Evolutionary conservation across 2,329 filamentous ascomycete species (phyloP).

Genomic region (Epichloe typhina): DNA sequence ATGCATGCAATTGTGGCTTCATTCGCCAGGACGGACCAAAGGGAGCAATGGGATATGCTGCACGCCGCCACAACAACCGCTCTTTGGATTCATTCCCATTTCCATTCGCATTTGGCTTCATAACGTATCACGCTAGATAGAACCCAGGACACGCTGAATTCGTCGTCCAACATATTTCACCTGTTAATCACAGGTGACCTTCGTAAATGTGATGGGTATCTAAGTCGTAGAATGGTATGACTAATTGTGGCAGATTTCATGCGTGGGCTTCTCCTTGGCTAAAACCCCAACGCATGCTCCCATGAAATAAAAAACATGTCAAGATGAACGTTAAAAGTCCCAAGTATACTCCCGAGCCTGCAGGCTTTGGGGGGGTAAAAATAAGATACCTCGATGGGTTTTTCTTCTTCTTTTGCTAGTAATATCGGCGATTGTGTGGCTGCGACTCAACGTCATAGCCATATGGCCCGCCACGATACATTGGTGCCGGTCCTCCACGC

Average conservation of each 20-base stretch:
- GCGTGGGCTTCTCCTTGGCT: background rate
- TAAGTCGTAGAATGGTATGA: background rate
- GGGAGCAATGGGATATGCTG: background rate
- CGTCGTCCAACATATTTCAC: background rate
- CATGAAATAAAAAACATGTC: background rate
- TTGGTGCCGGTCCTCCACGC: conserved; percentile 6
- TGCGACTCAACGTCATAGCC: conserved; percentile 23
- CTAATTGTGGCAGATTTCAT: background rate
- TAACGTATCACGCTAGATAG: too few species aligned
- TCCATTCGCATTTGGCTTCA: too few species aligned
- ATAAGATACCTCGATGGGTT: background rate
- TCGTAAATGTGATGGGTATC: background rate
- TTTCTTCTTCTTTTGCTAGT: background rate
- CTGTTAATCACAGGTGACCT: background rate
- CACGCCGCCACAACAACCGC: background rate
- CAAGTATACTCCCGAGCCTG: background rate
- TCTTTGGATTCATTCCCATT: background rate
- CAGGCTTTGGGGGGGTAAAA: background rate
- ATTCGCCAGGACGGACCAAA: background rate
- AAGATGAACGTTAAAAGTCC: background rate
- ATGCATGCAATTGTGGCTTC: background rate
- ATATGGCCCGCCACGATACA: conserved; percentile 16
- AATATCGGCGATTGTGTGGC: conserved; percentile 12
- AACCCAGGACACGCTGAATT: background rate
- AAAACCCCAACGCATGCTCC: background rate